phyloP scores from a whole-genome alignment of 2,329 filamentous ascomycete species.

The Claviceps pazoutovae region DNA sequence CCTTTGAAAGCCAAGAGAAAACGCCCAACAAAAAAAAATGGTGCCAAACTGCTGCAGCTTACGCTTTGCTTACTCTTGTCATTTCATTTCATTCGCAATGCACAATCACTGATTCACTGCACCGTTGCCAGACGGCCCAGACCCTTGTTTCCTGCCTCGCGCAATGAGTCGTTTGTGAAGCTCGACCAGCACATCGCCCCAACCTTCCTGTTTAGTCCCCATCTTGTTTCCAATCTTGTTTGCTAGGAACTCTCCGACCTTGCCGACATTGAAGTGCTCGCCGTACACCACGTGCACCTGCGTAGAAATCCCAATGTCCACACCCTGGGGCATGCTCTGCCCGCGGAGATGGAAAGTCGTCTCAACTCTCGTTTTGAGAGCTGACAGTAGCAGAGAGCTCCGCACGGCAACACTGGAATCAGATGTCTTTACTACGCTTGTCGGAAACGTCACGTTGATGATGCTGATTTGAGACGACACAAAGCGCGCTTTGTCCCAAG shows the following conservation, averaged over 20 bases:
- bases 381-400: constrained; percentile 46
- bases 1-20: neutral
- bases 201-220: constrained; percentile 25
- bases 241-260: constrained; percentile 58
- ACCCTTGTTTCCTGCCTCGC: constrained; percentile 34
- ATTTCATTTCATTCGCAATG: constrained; percentile 16
- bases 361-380: constrained; percentile 55
- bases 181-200: constrained; percentile 43
- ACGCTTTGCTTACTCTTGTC: too few relatives aligned
- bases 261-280: constrained; percentile 60
- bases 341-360: constrained; percentile 42
- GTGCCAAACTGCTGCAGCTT: too few relatives aligned
- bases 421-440: constrained; percentile 45
- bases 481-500: constrained; percentile 51
- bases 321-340: constrained; percentile 28
- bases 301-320: constrained; percentile 40
- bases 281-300: constrained; percentile 58
- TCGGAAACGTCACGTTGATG: constrained; percentile 51
- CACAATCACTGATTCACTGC: constrained; percentile 1
- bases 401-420: constrained; percentile 52
- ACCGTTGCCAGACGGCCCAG: constrained; percentile 1
- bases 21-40: neutral
- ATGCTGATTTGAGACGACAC: constrained; percentile 47
- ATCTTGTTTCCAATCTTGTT: constrained; percentile 34
- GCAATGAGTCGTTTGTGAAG: constrained; percentile 41